Base-by-base conservation (phyloP, 2,329 filamentous ascomycete species). In the Fusarium sp. region DNA sequence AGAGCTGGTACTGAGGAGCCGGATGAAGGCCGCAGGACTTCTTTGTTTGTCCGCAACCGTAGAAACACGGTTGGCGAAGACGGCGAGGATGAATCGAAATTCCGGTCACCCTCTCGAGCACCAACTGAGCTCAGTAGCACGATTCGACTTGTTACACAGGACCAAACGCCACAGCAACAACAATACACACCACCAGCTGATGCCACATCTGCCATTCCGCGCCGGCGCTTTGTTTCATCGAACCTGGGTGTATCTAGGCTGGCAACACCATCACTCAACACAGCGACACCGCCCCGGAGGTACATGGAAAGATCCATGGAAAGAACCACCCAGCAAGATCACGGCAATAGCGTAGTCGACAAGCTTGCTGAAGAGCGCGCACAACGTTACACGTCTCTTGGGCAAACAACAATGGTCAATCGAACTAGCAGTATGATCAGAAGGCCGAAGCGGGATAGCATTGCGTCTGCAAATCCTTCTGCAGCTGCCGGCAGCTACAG, bases 91-190 rank as follows among this genome's bases (percentile, higher is more conserved):
- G 85, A 86, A 23, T 48, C 76, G n/a, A 81, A 83, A 35, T 84
- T 87, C 69, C 85, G 87, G n/a, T 83, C 86, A 5, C 88, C 88
- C 2, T 90, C 89, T 7, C 83, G 90, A 27, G 88, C 88, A 7
- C 80, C 83, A 38, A 90, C 88, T 1, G 89, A 91, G 64, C 83
- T 86, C 56, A 84, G 82, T 56, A 84, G 82, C 32, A 75, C 79
- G 69, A 66, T 84, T 81, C 72, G 79, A 44, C 61, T 64, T 40
- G 63, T 69, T n/a, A 63, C 75, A 17, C 75, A 76, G 30, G 79
- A 81, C 44, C 75, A 75, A 32, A 45, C 70, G 3, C 56, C 71
- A 18, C 74, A 74, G 26, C 54, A 50, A 50, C 35, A 44, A 18
- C 53, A 56, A 48, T 48, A 26, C 17, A 26, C 62, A 14, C 78